A percentile compares a stretch with the other conserved stretches of the same genome.
Conservation (phyloP, 495 filamentous ascomycete species). For the Penicillium arizonense region DNA sequence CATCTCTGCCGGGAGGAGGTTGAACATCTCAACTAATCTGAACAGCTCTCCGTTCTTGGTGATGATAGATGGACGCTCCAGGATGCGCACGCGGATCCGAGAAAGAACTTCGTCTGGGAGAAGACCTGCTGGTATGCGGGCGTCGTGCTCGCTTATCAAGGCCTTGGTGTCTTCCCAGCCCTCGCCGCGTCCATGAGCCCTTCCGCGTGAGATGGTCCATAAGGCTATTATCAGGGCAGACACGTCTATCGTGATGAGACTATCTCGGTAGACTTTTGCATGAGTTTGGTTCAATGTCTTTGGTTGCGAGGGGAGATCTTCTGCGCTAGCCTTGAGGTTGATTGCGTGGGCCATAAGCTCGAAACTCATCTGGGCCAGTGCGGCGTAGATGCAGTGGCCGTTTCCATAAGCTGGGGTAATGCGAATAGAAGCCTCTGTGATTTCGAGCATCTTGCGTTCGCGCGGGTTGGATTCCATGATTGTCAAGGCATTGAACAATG, state of each 20-base stretch:
- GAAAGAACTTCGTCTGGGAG: slow-evolving; percentile 32
- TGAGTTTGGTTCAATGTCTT: slow-evolving; percentile 40
- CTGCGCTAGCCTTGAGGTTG: slow-evolving; percentile 28
- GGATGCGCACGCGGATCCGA: slow-evolving; percentile 32
- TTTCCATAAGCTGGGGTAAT: slow-evolving; percentile 34
- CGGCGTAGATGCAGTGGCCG: slow-evolving; percentile 36
- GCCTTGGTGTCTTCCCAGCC: slow-evolving; percentile 35
- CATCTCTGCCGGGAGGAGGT: slow-evolving; percentile 31
- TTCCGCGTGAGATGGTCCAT: slow-evolving; percentile 38
- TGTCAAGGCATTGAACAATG: slow-evolving; percentile 41
- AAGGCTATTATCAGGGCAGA: slow-evolving; percentile 41
- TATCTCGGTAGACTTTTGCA: slow-evolving; percentile 43
- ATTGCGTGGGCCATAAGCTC: slow-evolving; percentile 44
- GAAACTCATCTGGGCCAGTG: slow-evolving; percentile 41
- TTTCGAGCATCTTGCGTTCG: slow-evolving; percentile 37
- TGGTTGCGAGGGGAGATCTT: slow-evolving; percentile 23
- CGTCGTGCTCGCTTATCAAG: slow-evolving; percentile 31
- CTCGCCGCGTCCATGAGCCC: slow-evolving; percentile 25
- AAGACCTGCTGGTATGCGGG: slow-evolving; percentile 28
- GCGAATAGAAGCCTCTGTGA: slow-evolving; percentile 32
- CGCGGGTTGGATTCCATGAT: slow-evolving; percentile 42
- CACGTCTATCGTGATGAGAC: slow-evolving; percentile 39
- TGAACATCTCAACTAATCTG: slow-evolving; percentile 30
- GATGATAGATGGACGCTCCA: slow-evolving; percentile 38
- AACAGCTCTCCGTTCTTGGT: slow-evolving; percentile 39